Percentiles rank a stretch among this genome's conserved stretches.
These are phyloP conservation scores for Castanospermum australe DNA, from an alignment of 306 rosid species.

Conservation along the genomic window DNA sequence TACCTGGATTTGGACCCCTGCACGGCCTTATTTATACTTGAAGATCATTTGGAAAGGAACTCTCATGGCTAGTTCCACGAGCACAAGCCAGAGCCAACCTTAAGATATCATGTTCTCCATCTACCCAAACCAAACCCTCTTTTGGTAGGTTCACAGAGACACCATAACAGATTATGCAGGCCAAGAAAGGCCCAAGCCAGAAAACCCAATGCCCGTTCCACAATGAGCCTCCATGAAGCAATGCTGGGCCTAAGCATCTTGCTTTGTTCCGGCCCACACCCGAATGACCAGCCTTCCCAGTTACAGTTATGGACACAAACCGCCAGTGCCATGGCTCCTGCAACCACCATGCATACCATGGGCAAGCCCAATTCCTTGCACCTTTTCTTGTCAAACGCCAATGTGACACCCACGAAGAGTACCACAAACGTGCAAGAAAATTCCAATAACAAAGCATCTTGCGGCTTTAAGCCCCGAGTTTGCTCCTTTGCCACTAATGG, in stretches of 20 bases:
- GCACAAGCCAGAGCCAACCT: conserved; percentile 31
- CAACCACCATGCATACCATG: conserved; percentile 56
- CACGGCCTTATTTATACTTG: background rate
- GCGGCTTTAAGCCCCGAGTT: conserved; percentile 24
- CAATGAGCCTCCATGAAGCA: conserved; percentile 48
- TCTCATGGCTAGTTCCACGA: background rate
- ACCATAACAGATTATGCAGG: conserved; percentile 50
- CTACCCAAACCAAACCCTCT: conserved; percentile 25
- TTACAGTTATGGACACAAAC: conserved; percentile 61
- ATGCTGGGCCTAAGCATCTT: conserved; percentile 72
- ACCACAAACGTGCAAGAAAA: conserved; percentile 68
- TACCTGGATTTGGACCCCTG: background rate
- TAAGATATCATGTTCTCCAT: conserved; percentile 36
- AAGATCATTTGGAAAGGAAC: background rate
- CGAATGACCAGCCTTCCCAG: conserved; percentile 54
- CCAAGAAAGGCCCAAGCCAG: conserved; percentile 75
- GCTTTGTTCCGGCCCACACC: conserved; percentile 79
- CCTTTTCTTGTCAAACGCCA: conserved; percentile 61
- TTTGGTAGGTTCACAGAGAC: conserved; percentile 52
- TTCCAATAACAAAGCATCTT: conserved; percentile 55
- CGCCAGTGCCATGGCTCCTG: conserved; percentile 57
- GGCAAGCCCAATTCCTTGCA: conserved; percentile 54
- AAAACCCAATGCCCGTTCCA: conserved; percentile 90
- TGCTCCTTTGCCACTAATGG: conserved; percentile 25
- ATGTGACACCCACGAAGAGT: conserved; percentile 65